A percentile compares a stretch with the other conserved stretches of the same genome.
These are phyloP conservation scores for Calonectria leucothoes DNA, from an alignment of 2,329 filamentous ascomycete genomes.

Conservation along the genomic window DNA sequence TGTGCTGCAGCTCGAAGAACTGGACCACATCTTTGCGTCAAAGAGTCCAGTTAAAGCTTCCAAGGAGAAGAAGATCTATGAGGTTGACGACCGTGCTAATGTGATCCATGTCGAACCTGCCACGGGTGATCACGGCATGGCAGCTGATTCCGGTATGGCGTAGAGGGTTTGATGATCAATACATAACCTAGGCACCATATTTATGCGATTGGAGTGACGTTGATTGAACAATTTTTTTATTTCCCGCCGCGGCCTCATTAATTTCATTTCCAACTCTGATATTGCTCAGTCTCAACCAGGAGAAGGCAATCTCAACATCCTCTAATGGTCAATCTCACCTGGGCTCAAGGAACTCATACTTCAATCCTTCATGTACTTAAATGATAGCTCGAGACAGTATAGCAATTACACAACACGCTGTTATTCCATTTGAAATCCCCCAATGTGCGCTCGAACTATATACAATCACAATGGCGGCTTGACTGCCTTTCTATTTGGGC, in stretches of 20 bases:
- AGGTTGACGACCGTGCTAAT: slow-evolving; percentile 31
- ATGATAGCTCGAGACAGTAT: background rate
- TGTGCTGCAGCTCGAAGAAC: slow-evolving; percentile 34
- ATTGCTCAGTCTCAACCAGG: background rate
- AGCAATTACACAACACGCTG: background rate
- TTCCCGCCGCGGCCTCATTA: background rate
- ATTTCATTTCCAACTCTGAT: background rate
- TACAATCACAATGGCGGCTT: background rate
- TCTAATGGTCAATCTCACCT: background rate
- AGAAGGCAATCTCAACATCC: background rate
- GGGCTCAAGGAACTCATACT: too few species aligned
- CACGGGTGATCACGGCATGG: background rate
- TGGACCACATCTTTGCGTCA: slow-evolving; percentile 38
- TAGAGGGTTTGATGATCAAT: background rate
- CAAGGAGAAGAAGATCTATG: slow-evolving; percentile 33
- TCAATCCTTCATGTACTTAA: background rate
- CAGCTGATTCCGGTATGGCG: background rate
- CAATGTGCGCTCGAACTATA: background rate
- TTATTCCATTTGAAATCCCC: too few species aligned
- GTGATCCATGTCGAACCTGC: slow-evolving; percentile 32
- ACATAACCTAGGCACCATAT: background rate
- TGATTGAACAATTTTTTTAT: background rate
- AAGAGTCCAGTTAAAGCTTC: slow-evolving; percentile 35
- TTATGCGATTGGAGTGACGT: background rate
- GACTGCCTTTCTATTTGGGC: background rate